Evolutionary conservation across 2,329 filamentous ascomycete genomes (phyloP).

Genomic region (Bertia moriformis): DNA sequence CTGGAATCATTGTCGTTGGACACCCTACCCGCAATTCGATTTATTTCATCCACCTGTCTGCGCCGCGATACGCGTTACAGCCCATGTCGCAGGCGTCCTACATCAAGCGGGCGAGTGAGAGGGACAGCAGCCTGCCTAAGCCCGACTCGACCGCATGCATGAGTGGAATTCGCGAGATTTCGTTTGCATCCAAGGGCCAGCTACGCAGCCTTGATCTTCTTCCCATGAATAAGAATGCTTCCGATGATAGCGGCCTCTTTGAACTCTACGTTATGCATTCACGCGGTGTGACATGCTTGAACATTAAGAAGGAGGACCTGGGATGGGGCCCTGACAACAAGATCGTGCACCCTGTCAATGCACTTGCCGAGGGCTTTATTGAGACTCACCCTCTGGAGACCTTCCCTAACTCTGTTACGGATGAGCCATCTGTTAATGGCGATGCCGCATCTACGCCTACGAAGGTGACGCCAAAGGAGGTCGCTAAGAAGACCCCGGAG

Average conservation of each 20-base stretch:
- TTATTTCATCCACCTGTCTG: slow-evolving; percentile 91
- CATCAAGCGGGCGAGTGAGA: slow-evolving; percentile 61
- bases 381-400: slow-evolving; percentile 56
- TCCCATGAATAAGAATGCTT: slow-evolving; percentile 48
- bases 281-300: slow-evolving; percentile 81
- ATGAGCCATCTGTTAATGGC: slow-evolving; percentile 1
- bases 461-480: neutral
- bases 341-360: slow-evolving; percentile 66
- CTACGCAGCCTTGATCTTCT: slow-evolving; percentile 85
- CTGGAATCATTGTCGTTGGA: slow-evolving; percentile 85
- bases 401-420: slow-evolving; percentile 27
- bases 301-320: slow-evolving; percentile 74
- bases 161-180: slow-evolving; percentile 91
- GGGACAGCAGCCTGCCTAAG: slow-evolving; percentile 60
- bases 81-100: slow-evolving; percentile 78
- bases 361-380: slow-evolving; percentile 59
- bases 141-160: slow-evolving; percentile 94
- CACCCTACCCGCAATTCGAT: slow-evolving; percentile 95
- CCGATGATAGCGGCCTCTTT: slow-evolving; percentile 56
- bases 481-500: neutral
- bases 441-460: neutral
- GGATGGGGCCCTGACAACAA: slow-evolving; percentile 88
- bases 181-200: slow-evolving; percentile 71
- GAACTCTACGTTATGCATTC: slow-evolving; percentile 97
- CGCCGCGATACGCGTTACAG: slow-evolving; percentile 77